These are phyloP conservation scores for Russula emetica DNA, from an alignment of 768 basidiomycete species.

Conservation along the genomic window DNA sequence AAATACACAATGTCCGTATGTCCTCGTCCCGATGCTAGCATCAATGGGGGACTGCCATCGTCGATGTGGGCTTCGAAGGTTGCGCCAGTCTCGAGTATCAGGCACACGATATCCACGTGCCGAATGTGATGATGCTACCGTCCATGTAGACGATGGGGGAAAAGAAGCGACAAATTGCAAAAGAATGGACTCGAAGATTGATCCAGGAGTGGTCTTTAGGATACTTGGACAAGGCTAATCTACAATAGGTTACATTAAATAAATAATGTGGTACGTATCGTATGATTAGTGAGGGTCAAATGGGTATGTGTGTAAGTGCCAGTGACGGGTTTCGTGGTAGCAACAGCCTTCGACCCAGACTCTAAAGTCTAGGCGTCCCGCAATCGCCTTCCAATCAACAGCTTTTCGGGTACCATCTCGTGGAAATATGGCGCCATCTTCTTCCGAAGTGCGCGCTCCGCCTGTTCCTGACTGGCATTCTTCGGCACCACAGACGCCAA, in stretches of 20 bases:
- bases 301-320: not conserved
- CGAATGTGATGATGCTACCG: too few species aligned
- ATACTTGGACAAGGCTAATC: not conserved
- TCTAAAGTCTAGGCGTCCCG: not conserved
- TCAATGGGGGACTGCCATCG: too few species aligned
- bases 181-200: not conserved
- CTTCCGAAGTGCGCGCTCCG: constrained; percentile 4
- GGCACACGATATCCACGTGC: too few species aligned
- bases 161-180: not conserved
- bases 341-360: not conserved
- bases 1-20: too few species aligned
- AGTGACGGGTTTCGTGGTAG: not conserved
- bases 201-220: not conserved
- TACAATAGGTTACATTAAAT: not conserved
- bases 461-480: not conserved
- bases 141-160: not conserved
- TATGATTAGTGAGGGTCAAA: not conserved
- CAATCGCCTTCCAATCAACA: constrained; percentile 20
- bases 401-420: constrained; percentile 14
- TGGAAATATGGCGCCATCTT: constrained; percentile 7
- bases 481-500: not conserved
- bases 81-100: too few species aligned
- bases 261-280: not conserved
- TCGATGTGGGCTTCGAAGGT: too few species aligned
- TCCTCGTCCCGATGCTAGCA: too few species aligned